Base-by-base conservation (phyloP, 1,284 basidiomycete genomes). In the Sanghuangporus sanghuang region DNA sequence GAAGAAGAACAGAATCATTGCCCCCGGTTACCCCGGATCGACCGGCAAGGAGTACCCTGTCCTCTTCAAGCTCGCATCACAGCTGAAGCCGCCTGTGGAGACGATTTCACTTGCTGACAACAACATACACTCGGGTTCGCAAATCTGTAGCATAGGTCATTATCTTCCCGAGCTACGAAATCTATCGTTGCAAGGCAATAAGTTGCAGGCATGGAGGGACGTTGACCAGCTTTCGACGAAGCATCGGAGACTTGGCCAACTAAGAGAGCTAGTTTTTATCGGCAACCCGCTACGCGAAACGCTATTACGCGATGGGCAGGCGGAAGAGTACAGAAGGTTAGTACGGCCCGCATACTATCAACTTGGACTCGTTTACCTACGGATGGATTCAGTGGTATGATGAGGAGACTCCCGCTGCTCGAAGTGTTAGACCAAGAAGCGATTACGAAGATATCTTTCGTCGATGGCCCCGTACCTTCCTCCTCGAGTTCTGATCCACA, bases 1-100 rank as follows among this genome's bases (percentile, higher is more conserved):
- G 64, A 84, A 81, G 71, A 86, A 85, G 70, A 76, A 89, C 69
- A 81, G 84, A 50, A 76, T 95, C 53, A 72, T 78, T 32, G 80
- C 89, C 2, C 90, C 91, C 8, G 90, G 90, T n/a, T 74, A 79
- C 35, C 83, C 84, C 23, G 79, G 80, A 1, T 81, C 85, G 40
- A 78, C 81, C 14, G 72, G 76, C 42, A 85, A 83, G 67, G 88
- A 93, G 69, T 85, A 87, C 1, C 84, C 88, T 6, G 93, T 93
- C 27, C 85, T 95, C 44, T 93, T 93, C 78, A 96, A 95, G 75
- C 79, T 95, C 18, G 91, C 92, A 7, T 81, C 84, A 27, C 83
- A 90, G 69, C 82, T 93, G 50, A 86, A 85, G 68, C 93, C 94
- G 35, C 82, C 86, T 89, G 83, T 91, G 50, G 79, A 86, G 73